Evolutionary conservation across 2,329 filamentous ascomycete genomes (phyloP).

Genomic region (Venturia effusa): DNA sequence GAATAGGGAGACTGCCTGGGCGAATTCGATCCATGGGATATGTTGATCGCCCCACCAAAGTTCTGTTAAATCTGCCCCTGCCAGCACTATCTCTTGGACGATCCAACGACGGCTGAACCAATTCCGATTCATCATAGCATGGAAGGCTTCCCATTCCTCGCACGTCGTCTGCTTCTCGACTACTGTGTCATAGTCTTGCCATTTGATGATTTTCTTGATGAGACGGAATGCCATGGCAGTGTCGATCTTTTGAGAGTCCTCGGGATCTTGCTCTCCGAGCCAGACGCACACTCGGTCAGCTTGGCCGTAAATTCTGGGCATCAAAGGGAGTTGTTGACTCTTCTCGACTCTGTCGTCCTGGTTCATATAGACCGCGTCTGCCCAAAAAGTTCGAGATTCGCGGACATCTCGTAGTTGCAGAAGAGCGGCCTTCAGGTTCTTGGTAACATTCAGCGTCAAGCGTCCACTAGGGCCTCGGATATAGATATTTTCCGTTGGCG

Average conservation of each 20-base stretch:
- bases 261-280: not conserved
- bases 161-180: not conserved
- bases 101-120: not conserved
- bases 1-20: not conserved
- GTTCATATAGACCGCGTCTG: slow-evolving; percentile 18
- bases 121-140: not conserved
- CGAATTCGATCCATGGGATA: not conserved
- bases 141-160: not conserved
- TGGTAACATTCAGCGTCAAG: not conserved
- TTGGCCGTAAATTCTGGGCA: slow-evolving; percentile 15
- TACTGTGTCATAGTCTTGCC: not conserved
- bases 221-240: not conserved
- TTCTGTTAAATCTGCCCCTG: not conserved
- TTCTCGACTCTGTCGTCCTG: slow-evolving; percentile 17
- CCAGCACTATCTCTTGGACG: not conserved
- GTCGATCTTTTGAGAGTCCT: not conserved
- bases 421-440: not conserved
- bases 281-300: slow-evolving; percentile 14
- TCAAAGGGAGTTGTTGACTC: slow-evolving; percentile 15
- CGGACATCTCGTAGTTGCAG: not conserved
- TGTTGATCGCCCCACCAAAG: not conserved
- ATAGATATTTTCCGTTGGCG: not conserved
- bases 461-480: not conserved
- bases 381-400: slow-evolving; percentile 12
- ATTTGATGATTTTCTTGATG: not conserved